Evolutionary conservation across 345 rosid species (phyloP).

Genomic region (Moringa oleifera): DNA sequence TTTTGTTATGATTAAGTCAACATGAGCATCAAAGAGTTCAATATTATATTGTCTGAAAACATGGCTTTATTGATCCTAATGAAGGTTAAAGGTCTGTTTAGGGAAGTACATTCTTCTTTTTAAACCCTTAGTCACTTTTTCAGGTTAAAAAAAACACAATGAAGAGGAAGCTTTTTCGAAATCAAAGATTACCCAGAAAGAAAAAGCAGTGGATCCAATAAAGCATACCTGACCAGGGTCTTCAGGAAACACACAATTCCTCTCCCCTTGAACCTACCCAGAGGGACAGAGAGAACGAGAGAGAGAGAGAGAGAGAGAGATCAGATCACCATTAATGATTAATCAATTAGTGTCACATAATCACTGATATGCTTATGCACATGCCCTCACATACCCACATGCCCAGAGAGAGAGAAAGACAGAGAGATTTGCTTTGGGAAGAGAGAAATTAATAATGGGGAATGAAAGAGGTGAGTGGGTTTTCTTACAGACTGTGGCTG

Average conservation of each 20-base stretch:
- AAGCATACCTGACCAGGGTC: conserved; percentile 83
- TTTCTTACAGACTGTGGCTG: conserved; percentile 63
- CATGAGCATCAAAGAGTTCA: neutral
- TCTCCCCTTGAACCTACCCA: conserved; percentile 66
- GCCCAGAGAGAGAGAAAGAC: neutral
- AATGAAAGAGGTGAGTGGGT: neutral
- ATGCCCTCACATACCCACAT: no score
- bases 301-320: no score
- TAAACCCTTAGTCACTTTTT: conserved; percentile 21
- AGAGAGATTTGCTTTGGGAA: conserved; percentile 12
- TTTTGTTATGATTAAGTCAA: no score
- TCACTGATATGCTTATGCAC: no score
- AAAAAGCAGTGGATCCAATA: conserved; percentile 36
- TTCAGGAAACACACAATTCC: conserved; percentile 80
- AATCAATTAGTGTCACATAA: conserved; percentile 21
- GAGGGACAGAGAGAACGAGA: no score
- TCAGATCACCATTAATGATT: conserved; percentile 17
- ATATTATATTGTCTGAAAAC: conserved; percentile 2
- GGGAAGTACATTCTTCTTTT: conserved; percentile 32
- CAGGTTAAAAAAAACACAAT: conserved; percentile 15
- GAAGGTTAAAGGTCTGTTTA: conserved; percentile 23
- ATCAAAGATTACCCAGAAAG: conserved; percentile 14
- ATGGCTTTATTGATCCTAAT: conserved; percentile 16
- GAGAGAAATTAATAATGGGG: conserved; percentile 1
- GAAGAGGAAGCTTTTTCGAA: conserved; percentile 19